Conservation (phyloP, 352 stramenopile genomes). For the Pythium guiyangense region DNA sequence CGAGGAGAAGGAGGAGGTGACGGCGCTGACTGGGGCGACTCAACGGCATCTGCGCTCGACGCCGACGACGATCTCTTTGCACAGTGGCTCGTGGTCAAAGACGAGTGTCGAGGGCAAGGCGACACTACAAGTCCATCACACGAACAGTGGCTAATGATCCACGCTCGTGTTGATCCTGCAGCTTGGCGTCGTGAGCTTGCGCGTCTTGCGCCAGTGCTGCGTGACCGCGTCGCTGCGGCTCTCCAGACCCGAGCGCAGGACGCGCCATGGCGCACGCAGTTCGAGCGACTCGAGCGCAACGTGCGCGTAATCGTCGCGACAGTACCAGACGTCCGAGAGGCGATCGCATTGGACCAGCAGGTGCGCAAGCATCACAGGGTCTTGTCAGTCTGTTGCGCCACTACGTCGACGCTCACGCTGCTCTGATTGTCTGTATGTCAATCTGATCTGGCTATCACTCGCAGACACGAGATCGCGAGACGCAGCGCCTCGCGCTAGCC, state of each 20-base stretch:
- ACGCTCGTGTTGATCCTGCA: slow-evolving; percentile 29
- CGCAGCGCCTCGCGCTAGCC: slow-evolving; percentile 20
- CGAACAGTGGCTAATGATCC: slow-evolving; percentile 30
- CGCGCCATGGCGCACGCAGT: slow-evolving; percentile 22
- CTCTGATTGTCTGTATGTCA: neutral
- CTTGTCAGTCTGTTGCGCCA: neutral
- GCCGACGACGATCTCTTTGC: slow-evolving; percentile 30
- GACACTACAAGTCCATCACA: slow-evolving; percentile 1
- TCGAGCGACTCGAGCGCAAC: slow-evolving; percentile 26
- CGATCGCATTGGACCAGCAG: slow-evolving; percentile 21
- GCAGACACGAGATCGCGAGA: slow-evolving; percentile 15
- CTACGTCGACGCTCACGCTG: neutral
- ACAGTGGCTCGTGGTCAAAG: slow-evolving; percentile 38
- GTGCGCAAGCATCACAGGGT: slow-evolving; percentile 2
- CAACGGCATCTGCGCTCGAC: slow-evolving; percentile 23
- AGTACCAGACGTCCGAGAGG: slow-evolving; percentile 10
- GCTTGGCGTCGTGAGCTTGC: slow-evolving; percentile 34
- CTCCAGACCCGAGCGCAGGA: slow-evolving; percentile 13
- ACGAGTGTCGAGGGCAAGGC: slow-evolving; percentile 12
- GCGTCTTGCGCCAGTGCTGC: slow-evolving; percentile 34
- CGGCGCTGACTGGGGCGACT: slow-evolving; percentile 20
- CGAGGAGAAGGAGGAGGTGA: neutral
- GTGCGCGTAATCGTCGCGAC: slow-evolving; percentile 13
- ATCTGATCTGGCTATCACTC: neutral
- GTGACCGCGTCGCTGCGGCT: slow-evolving; percentile 19